Conservation (phyloP, 495 filamentous ascomycete species). For the Penicillium arizonense region DNA sequence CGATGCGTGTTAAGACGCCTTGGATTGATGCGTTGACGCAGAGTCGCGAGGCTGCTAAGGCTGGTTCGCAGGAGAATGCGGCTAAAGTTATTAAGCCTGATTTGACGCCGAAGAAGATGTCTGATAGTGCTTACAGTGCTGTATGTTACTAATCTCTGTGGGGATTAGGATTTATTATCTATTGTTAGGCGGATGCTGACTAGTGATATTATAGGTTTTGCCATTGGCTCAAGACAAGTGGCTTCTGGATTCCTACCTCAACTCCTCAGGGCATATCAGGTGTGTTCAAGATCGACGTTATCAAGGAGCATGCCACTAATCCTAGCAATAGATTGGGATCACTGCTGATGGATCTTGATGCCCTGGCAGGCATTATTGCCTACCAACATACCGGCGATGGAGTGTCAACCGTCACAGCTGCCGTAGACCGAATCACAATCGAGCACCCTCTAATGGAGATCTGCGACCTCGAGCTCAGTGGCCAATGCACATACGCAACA, state of each 20-base stretch:
- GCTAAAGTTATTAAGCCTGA: constrained; percentile 42
- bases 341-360: constrained; percentile 80
- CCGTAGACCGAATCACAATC: constrained; percentile 77
- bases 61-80: constrained; percentile 21
- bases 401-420: constrained; percentile 79
- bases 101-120: constrained; percentile 62
- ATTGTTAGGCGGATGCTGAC: constrained; percentile 9
- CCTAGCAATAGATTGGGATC: constrained; percentile 55
- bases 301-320: constrained; percentile 3
- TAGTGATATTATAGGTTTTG: constrained; percentile 46
- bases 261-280: constrained; percentile 64
- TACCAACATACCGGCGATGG: constrained; percentile 79
- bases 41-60: constrained; percentile 42
- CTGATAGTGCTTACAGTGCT: constrained; percentile 61
- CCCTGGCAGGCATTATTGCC: constrained; percentile 74
- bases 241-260: constrained; percentile 68
- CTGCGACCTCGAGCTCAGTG: constrained; percentile 77
- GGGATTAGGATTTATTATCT: background rate
- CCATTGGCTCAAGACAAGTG: constrained; percentile 69
- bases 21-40: constrained; percentile 67
- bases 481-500: constrained; percentile 78
- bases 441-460: constrained; percentile 72
- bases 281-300: constrained; percentile 13
- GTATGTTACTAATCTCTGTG: constrained; percentile 34
- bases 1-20: constrained; percentile 61